Evolutionary conservation across 148 eudicot species (phyloP).

Genomic region (Amaranthus hypochondriacus): DNA sequence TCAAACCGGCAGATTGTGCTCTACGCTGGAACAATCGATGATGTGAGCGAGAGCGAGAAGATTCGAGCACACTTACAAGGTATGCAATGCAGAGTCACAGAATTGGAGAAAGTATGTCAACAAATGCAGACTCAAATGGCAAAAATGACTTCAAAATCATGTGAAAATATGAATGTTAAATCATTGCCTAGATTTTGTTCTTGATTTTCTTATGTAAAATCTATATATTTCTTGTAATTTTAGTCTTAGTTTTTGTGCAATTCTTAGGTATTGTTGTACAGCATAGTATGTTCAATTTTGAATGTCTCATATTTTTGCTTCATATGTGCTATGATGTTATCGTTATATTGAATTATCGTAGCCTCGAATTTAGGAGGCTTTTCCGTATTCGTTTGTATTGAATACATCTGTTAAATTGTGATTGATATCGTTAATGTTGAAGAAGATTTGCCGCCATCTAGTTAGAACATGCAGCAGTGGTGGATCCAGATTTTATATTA

Average conservation of each 20-base stretch:
- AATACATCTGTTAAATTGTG: too few species aligned
- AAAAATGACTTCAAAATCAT: slow-evolving; percentile 50
- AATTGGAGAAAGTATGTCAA: slow-evolving; percentile 66
- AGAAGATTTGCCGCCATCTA: too few species aligned
- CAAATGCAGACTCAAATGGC: slow-evolving; percentile 73
- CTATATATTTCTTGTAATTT: neutral
- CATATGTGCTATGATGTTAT: too few species aligned
- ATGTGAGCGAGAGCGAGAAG: slow-evolving; percentile 47
- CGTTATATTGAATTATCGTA: too few species aligned
- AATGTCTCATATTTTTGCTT: neutral
- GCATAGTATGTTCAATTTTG: neutral
- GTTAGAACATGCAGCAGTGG: too few species aligned
- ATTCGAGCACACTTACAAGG: slow-evolving; percentile 55
- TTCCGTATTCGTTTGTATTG: too few species aligned
- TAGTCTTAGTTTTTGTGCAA: neutral
- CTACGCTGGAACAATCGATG: slow-evolving; percentile 41
- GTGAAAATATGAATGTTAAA: slow-evolving; percentile 35
- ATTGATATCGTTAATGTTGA: too few species aligned
- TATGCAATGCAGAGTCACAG: slow-evolving; percentile 68
- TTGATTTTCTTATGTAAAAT: slow-evolving; percentile 16
- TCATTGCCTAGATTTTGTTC: slow-evolving; percentile 68
- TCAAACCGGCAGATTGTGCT: slow-evolving; percentile 34
- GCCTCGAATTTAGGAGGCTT: too few species aligned
- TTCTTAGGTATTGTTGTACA: neutral
- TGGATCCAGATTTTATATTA: too few species aligned